Percentiles rank a stretch among this genome's conserved stretches.
Evolutionary conservation across 2,329 filamentous ascomycete genomes (phyloP).

Genomic region (Xylaria sp.): DNA sequence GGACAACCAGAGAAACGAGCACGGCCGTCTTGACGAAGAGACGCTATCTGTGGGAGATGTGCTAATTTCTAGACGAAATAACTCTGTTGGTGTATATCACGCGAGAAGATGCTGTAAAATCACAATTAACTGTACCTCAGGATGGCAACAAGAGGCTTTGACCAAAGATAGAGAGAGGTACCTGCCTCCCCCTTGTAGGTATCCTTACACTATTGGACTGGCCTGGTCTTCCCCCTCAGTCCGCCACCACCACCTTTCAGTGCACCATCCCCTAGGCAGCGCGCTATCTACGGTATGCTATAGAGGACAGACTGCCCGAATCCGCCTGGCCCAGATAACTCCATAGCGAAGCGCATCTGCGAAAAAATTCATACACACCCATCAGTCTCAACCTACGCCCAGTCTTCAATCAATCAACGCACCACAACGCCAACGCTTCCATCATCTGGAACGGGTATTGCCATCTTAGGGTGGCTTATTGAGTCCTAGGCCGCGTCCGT

Average conservation of each 20-base stretch:
- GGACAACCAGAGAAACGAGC: background rate
- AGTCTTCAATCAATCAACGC: conserved; percentile 49
- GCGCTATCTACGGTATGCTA: conserved; percentile 31
- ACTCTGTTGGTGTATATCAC: background rate
- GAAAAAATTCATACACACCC: conserved; percentile 43
- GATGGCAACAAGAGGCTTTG: background rate
- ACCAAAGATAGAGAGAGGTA: background rate
- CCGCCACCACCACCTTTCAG: conserved; percentile 29
- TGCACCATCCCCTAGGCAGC: conserved; percentile 24
- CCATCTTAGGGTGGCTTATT: conserved; percentile 52
- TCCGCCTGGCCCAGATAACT: conserved; percentile 30
- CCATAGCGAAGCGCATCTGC: conserved; percentile 36
- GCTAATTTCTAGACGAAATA: background rate
- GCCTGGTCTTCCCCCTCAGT: conserved; percentile 5
- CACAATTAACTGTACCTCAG: background rate
- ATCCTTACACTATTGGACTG: conserved; percentile 8
- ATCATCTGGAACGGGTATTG: conserved; percentile 49
- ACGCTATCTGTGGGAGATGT: background rate
- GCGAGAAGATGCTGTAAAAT: conserved; percentile 7
- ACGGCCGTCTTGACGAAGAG: background rate
- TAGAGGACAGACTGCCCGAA: conserved; percentile 33
- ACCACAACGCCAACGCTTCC: conserved; percentile 52
- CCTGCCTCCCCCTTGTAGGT: conserved; percentile 21
- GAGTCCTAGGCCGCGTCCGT: conserved; percentile 61
- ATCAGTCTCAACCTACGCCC: conserved; percentile 37